Conservation (phyloP, 2,329 filamentous ascomycete genomes). For the Shiraia bambusicola region DNA sequence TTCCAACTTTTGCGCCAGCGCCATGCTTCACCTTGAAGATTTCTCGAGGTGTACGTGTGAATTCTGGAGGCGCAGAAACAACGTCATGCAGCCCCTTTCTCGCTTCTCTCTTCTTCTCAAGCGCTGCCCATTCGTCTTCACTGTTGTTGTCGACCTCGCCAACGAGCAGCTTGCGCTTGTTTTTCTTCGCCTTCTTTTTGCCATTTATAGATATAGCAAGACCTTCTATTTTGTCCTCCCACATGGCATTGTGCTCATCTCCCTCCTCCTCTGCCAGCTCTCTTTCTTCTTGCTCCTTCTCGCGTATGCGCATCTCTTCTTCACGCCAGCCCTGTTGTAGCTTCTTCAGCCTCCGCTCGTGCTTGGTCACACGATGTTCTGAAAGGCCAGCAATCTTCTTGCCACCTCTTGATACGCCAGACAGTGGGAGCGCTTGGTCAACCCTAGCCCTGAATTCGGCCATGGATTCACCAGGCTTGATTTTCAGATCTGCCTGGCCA, state of each 20-base stretch:
- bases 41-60: constrained; percentile 63
- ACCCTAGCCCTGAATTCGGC: constrained; percentile 81
- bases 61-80: constrained; percentile 73
- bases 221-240: constrained; percentile 64
- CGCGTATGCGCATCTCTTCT: constrained; percentile 59
- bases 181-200: constrained; percentile 53
- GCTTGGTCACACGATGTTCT: constrained; percentile 68
- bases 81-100: constrained; percentile 61
- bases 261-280: constrained; percentile 66
- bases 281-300: constrained; percentile 75
- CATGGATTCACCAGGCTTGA: constrained; percentile 79
- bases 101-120: constrained; percentile 60
- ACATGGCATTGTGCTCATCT: constrained; percentile 62
- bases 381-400: constrained; percentile 67
- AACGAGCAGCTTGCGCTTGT: constrained; percentile 54
- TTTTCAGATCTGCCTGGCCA: constrained; percentile 43
- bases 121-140: constrained; percentile 75
- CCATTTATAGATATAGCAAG: constrained; percentile 56
- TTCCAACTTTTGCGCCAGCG: constrained; percentile 65
- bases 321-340: constrained; percentile 61
- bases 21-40: constrained; percentile 67
- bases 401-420: constrained; percentile 62
- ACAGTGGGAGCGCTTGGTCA: constrained; percentile 77
- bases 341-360: constrained; percentile 73
- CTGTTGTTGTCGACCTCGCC: constrained; percentile 56